Evolutionary conservation across 257 asterid species (phyloP).

Genomic region (Gentiana macrophylla): DNA sequence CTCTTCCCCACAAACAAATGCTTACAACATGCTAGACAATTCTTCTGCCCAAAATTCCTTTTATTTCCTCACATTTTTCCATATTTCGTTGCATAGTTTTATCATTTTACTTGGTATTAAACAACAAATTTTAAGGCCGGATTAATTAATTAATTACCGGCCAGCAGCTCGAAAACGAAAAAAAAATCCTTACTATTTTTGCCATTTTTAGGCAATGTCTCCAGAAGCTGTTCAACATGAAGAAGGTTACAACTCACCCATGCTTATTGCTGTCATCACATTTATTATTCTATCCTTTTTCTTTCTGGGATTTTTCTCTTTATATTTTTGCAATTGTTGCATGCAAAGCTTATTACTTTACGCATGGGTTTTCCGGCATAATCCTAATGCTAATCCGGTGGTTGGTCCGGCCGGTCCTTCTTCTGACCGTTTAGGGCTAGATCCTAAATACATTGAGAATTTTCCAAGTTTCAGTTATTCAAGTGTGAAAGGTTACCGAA

Average conservation of each 20-base stretch:
- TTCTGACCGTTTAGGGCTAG: slow-evolving; percentile 33
- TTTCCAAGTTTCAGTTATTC: slow-evolving; percentile 70
- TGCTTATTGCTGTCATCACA: slow-evolving; percentile 52
- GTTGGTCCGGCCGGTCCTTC: slow-evolving; percentile 14
- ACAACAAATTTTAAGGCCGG: slow-evolving; percentile 20
- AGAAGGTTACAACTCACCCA: slow-evolving; percentile 34
- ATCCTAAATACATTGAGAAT: slow-evolving; percentile 40
- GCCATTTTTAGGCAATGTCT: slow-evolving; percentile 33
- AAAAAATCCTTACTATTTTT: not conserved
- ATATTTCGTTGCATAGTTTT: too few relatives aligned
- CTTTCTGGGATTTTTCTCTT: slow-evolving; percentile 54
- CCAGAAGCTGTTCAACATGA: slow-evolving; percentile 15
- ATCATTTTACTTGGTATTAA: slow-evolving; percentile 10
- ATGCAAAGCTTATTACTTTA: slow-evolving; percentile 37
- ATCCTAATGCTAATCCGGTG: slow-evolving; percentile 18
- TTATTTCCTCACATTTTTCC: slow-evolving; percentile 10
- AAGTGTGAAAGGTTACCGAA: slow-evolving; percentile 47
- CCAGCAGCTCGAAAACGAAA: too few relatives aligned
- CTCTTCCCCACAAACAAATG: slow-evolving; percentile 4
- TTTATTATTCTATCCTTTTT: slow-evolving; percentile 48
- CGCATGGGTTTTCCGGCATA: slow-evolving; percentile 40
- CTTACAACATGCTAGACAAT: not conserved
- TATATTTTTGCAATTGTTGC: slow-evolving; percentile 64
- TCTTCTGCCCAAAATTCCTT: slow-evolving; percentile 1
- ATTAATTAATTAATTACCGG: slow-evolving; percentile 15